Evolutionary conservation across 192 early-diverging fungal species (phyloP), one percentile per base, ranked within the genome.

Genomic region (Podochytrium sp.): DNA sequence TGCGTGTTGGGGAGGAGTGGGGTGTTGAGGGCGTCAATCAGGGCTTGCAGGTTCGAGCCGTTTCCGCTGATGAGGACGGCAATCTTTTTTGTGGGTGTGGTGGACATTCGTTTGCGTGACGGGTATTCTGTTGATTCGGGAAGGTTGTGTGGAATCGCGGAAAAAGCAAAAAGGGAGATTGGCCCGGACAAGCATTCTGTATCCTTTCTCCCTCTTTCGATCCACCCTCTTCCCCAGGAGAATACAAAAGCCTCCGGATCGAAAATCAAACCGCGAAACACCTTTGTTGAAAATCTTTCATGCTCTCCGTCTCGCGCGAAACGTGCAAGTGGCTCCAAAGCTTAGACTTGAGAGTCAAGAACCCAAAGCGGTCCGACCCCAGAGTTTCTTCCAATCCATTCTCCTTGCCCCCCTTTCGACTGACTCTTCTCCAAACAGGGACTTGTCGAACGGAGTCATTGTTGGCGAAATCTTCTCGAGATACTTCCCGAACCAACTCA

Each of bases 11-110:
- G 78, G 2, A 95, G 83, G 23, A 33, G 5, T 18, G 23, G 25
- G 29, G 63, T 61, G 49, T 35, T 34, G 33, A 76, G 56, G 2
- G 94, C 91, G 74, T 99, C 93, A 57, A 99, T 96, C 25, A 99
- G 76, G 25, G 98, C 98, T 79, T 99, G 98, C 29, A 99, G 87
- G 83, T 99, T 99, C 41, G 94, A 87, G 25, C 98, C 98, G 75
- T 86, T 93, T 51, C 97, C 97, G 3, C 94, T 96, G 66, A 99
- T 95, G 52, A 97, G 89, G 51, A 99, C 96, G 47, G 98, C 92
- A 71, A 99, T 83, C 33, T 74, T 67, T 37, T 75, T 80, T 70
- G 53, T 18, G 34, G 52, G 37, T 58, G 41, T 12, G 53, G 53
- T n/a, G n/a, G n/a, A n/a, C n/a, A n/a, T n/a, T n/a, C n/a, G n/a